phyloP scores from a whole-genome alignment of 805 yeast genomes.

The Wickerhamomyces silvicola region DNA sequence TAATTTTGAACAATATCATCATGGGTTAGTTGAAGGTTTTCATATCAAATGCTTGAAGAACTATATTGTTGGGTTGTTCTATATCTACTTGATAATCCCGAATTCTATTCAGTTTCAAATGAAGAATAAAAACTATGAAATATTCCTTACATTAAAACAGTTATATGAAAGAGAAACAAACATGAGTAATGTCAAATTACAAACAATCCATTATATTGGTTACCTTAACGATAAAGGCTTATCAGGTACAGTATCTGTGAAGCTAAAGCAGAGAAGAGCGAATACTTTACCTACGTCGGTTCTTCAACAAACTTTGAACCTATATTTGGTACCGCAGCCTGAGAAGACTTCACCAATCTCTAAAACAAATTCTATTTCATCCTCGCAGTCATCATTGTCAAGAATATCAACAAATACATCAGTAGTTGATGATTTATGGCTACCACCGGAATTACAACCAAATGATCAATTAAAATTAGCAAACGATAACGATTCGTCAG shows the following conservation, averaged over 20 bases:
- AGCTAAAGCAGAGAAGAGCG: slow-evolving; percentile 22
- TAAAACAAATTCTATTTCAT: not conserved
- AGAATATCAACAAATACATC: slow-evolving; percentile 11
- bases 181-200: slow-evolving; percentile 33
- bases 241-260: too few relatives aligned
- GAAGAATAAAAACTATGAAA: slow-evolving; percentile 31
- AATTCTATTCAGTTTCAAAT: slow-evolving; percentile 34
- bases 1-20: slow-evolving; percentile 26
- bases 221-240: slow-evolving; percentile 20
- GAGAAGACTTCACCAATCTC: not conserved
- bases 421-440: slow-evolving; percentile 27
- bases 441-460: slow-evolving; percentile 32
- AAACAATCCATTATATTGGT: slow-evolving; percentile 28
- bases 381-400: slow-evolving; percentile 2
- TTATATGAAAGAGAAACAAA: slow-evolving; percentile 30
- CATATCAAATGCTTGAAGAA: slow-evolving; percentile 25
- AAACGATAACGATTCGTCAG: slow-evolving; percentile 14
- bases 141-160: slow-evolving; percentile 29
- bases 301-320: slow-evolving; percentile 11
- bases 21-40: slow-evolving; percentile 12
- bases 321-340: slow-evolving; percentile 5
- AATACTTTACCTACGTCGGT: slow-evolving; percentile 23
- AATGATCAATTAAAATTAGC: slow-evolving; percentile 32
- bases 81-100: slow-evolving; percentile 32
- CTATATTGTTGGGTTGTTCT: slow-evolving; percentile 31